Evolutionary conservation across 1,139 yeast species (phyloP).

Genomic region (Hemisphaericaspora xylofermentans): DNA sequence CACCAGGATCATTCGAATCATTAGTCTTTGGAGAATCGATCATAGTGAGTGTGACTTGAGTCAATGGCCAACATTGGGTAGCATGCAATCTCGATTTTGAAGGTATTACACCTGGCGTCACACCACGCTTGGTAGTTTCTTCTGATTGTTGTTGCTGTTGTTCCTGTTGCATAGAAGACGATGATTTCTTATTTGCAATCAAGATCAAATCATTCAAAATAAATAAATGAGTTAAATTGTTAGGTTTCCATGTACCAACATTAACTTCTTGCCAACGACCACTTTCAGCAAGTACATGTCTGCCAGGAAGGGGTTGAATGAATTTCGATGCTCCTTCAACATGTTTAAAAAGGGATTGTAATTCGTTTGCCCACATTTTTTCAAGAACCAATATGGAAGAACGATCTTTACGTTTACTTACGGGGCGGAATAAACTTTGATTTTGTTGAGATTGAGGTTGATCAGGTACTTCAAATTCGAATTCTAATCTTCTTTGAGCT

Average conservation of each 20-base stretch:
- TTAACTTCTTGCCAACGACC: conserved; percentile 87
- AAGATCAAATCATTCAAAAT: conserved; percentile 75
- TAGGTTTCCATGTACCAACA: conserved; percentile 81
- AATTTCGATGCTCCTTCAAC: conserved; percentile 90
- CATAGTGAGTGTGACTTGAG: conserved; percentile 58
- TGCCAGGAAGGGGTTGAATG: conserved; percentile 72
- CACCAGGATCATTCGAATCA: no score
- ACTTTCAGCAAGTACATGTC: conserved; percentile 80
- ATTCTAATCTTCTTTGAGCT: conserved; percentile 58
- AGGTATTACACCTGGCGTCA: conserved; percentile 10
- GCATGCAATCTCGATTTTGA: conserved; percentile 54
- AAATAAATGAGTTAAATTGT: conserved; percentile 74
- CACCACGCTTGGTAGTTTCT: not conserved
- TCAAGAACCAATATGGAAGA: conserved; percentile 73
- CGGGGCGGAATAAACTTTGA: conserved; percentile 4
- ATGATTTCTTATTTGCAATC: conserved; percentile 64
- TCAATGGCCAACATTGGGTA: conserved; percentile 75
- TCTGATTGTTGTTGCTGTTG: conserved; percentile 13
- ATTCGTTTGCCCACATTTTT: conserved; percentile 77
- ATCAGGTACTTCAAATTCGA: conserved; percentile 17
- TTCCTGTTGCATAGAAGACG: conserved; percentile 15
- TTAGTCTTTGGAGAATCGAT: conserved; percentile 21
- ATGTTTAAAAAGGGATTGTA: conserved; percentile 70
- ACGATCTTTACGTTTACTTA: conserved; percentile 47
- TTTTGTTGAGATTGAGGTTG: conserved; percentile 8